Base-by-base conservation (phyloP, 2,329 filamentous ascomycete species). In the Lecanicillium sp. region DNA sequence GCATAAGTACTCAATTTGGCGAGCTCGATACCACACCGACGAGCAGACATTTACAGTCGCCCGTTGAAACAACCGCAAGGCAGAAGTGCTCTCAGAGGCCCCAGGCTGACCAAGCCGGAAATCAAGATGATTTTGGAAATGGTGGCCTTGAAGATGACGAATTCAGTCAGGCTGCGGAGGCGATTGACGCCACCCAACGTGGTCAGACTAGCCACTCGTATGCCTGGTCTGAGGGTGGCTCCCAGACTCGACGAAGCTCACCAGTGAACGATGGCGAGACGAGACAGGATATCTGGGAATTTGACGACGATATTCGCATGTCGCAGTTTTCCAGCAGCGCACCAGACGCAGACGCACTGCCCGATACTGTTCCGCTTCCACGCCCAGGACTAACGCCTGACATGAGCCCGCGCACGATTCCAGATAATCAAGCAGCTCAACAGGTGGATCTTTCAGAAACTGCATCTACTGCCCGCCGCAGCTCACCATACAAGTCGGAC, bases 1-100 rank as follows among this genome's bases (percentile, higher is more conserved):
- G 10, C n/a, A 14, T 13, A n/a, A 31, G 29, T 8, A 47, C 48
- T 0, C 39, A 49, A 29, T 49, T 62, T 14, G 49, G 51, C 3
- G 43, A 61, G 37, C 49, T 62, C 3, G 57, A 62, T 6, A 58
- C 56, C 2, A 59, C 59, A 5, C 56, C 59, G 5, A 60, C 52
- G 1, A 51, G 46, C n/a, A 53, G 41, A 9, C 46, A 50, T 33
- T 35, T 49, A 7, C 45, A 49, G 33, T 49, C 49, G 29, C 46
- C 41, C 13, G 7, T 25, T 25, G 22, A 25, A 25, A 7, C 22
- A 7, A 25, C 6, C 11, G 11, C 6, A 11, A 25, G 11, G 22
- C 6, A 25, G 6, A 25, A 11, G 11, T 7, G 22, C 29, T 8
- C 29, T 31, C 29, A 31, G 29, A 31, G n/a, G 15, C 8, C 15